Percentiles rank a stretch among this genome's conserved stretches.
Conservation (phyloP, 768 basidiomycete species). For the Obba rivulosa region DNA sequence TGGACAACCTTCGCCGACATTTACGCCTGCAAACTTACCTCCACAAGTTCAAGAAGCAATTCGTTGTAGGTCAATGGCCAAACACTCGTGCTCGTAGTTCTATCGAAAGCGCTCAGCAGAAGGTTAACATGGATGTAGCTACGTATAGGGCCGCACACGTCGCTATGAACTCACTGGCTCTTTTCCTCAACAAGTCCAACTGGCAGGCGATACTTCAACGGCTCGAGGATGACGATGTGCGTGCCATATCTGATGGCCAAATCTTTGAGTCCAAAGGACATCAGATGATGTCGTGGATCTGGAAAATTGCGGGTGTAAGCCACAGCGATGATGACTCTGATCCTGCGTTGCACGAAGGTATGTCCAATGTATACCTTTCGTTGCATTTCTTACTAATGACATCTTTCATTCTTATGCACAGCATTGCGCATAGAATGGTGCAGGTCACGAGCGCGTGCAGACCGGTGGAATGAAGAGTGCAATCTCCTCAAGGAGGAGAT, state of each 20-base stretch:
- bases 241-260: not conserved
- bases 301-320: not conserved
- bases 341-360: not conserved
- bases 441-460: slow-evolving; percentile 4
- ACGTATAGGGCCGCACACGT: slow-evolving; percentile 3
- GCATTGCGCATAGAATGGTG: slow-evolving; percentile 10
- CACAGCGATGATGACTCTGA: not conserved
- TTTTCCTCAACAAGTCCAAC: not conserved
- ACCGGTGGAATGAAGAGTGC: slow-evolving; percentile 15
- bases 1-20: slow-evolving; percentile 2
- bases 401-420: not conserved
- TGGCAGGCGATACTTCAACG: slow-evolving; percentile 2
- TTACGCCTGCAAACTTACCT: not conserved
- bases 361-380: not conserved
- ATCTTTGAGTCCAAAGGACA: slow-evolving; percentile 4
- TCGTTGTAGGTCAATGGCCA: not conserved
- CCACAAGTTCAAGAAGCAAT: not conserved
- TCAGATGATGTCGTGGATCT: slow-evolving; percentile 12
- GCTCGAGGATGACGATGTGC: slow-evolving; percentile 4
- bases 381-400: too few species aligned
- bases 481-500: slow-evolving; percentile 14
- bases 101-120: not conserved
- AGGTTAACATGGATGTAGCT: not conserved
- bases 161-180: not conserved
- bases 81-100: slow-evolving; percentile 2